Percentiles rank a stretch among this genome's conserved stretches.
Evolutionary conservation across 2,329 filamentous ascomycete genomes (phyloP).

Genomic region (Mollisia scopiformis): DNA sequence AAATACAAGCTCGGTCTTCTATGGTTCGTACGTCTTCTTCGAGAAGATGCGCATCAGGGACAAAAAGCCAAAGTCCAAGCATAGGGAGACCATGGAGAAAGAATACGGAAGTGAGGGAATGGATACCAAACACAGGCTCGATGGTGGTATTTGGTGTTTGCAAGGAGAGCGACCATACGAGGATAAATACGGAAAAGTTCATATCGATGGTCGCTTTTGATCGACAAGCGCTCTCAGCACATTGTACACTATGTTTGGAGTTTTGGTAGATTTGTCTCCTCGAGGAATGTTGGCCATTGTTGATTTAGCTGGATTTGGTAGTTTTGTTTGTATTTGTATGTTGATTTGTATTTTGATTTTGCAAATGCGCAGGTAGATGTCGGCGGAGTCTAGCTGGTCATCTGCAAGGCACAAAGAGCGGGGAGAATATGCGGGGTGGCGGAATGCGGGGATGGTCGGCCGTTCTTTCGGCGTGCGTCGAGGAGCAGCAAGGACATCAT

Average conservation of each 20-base stretch:
- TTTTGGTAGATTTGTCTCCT: background rate
- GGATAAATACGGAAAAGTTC: slow-evolving; percentile 2
- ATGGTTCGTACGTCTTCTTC: slow-evolving; percentile 60
- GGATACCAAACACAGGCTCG: slow-evolving; percentile 7
- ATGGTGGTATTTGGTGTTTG: background rate
- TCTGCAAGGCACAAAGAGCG: background rate
- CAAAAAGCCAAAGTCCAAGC: slow-evolving; percentile 53
- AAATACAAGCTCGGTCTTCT: slow-evolving; percentile 52
- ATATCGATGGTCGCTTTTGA: background rate
- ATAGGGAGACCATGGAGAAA: slow-evolving; percentile 53
- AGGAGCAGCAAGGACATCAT: background rate
- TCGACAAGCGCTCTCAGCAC: background rate
- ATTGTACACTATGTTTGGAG: background rate
- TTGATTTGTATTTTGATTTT: background rate
- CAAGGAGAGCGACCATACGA: slow-evolving; percentile 2
- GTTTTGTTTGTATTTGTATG: background rate
- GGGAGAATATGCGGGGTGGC: background rate
- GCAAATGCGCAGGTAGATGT: background rate
- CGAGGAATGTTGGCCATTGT: background rate
- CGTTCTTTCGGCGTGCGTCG: background rate
- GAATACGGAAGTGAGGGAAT: background rate
- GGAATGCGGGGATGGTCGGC: background rate
- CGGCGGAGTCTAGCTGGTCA: background rate
- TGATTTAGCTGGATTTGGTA: background rate
- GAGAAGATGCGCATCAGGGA: slow-evolving; percentile 57